Evolutionary conservation across 1,139 yeast species (phyloP), one percentile per base, ranked within the genome.

Genomic region (Tardiomyces blankii): DNA sequence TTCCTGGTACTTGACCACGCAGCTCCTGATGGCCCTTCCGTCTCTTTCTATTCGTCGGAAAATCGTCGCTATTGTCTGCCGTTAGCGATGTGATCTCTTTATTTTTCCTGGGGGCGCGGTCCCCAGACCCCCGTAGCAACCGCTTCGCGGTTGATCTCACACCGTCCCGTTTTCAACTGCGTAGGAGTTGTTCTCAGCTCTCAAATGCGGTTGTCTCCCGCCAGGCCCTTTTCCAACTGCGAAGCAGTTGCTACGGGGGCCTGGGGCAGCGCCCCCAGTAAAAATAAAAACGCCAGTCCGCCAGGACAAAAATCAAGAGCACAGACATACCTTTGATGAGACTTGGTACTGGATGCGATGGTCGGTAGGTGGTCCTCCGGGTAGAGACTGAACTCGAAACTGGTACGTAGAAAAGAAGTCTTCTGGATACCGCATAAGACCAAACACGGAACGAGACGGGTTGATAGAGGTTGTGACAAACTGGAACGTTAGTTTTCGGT

Each of bases 21-120:
- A 54, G 23, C 45, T 42, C 32, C 50, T 44, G 13, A 53, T 48
- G 13, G 40, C 44, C 28, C 40, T 23, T 27, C 46, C 47, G 25
- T 55, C 58, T 32, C 48, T 43, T 19, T 56, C 59, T 33, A 56
- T 46, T 27, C 47, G 47, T 12, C 56, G 48, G 46, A 55, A 50
- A 45, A 52, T 49, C 1, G 52, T 30, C 5, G 35, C 35, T 13
- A 30, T 30, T 3, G 35, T 30, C 35, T 30, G 35, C 11, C 5
- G 35, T 30, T 30, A 30, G 35, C 35, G 16, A 5, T 21, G 25
- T n/a, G n/a, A n/a, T n/a, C n/a, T n/a, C n/a, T n/a, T n/a, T n/a
- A n/a, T n/a, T n/a, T n/a, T n/a, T n/a, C n/a, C n/a, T n/a, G n/a
- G n/a, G n/a, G n/a, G n/a, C n/a, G n/a, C n/a, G n/a, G n/a, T n/a